These are phyloP conservation scores for Lasiodiplodia gonubiensis DNA, from an alignment of 2,329 filamentous ascomycete genomes.

Conservation along the genomic window DNA sequence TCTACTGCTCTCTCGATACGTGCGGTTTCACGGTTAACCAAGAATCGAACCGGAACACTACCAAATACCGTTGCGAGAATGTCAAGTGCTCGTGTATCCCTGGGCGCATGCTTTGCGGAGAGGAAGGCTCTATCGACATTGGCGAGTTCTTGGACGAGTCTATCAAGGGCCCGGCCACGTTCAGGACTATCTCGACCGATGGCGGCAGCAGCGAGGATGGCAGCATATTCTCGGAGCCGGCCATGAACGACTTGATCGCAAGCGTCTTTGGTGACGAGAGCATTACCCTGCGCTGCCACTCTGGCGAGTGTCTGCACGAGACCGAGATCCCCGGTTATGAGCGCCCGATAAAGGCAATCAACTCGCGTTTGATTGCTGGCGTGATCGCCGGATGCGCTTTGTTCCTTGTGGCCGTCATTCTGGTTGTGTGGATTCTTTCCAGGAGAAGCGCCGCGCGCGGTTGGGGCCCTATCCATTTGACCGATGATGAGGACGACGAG, in stretches of 20 bases:
- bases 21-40: slow-evolving; percentile 77
- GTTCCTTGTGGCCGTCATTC: slow-evolving; percentile 85
- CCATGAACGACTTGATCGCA: slow-evolving; percentile 89
- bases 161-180: slow-evolving; percentile 87
- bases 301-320: slow-evolving; percentile 91
- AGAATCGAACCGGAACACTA: slow-evolving; percentile 75
- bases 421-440: slow-evolving; percentile 86
- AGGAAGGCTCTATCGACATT: slow-evolving; percentile 89
- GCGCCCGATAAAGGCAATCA: slow-evolving; percentile 89
- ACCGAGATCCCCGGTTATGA: slow-evolving; percentile 93
- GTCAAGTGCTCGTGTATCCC: slow-evolving; percentile 87
- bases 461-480: slow-evolving; percentile 75
- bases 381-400: slow-evolving; percentile 86
- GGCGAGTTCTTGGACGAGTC: slow-evolving; percentile 81
- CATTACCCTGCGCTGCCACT: slow-evolving; percentile 80
- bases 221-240: slow-evolving; percentile 87
- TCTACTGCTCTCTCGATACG: slow-evolving; percentile 88
- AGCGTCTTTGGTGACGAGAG: slow-evolving; percentile 89
- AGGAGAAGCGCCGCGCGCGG: slow-evolving; percentile 67
- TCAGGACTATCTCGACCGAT: slow-evolving; percentile 68
- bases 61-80: slow-evolving; percentile 82
- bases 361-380: slow-evolving; percentile 92
- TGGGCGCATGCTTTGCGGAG: slow-evolving; percentile 91
- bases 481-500: slow-evolving; percentile 85
- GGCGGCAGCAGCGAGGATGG: slow-evolving; percentile 66